Base-by-base conservation (phyloP, 2,329 filamentous ascomycete genomes). In the Rhynchosporium agropyri region DNA sequence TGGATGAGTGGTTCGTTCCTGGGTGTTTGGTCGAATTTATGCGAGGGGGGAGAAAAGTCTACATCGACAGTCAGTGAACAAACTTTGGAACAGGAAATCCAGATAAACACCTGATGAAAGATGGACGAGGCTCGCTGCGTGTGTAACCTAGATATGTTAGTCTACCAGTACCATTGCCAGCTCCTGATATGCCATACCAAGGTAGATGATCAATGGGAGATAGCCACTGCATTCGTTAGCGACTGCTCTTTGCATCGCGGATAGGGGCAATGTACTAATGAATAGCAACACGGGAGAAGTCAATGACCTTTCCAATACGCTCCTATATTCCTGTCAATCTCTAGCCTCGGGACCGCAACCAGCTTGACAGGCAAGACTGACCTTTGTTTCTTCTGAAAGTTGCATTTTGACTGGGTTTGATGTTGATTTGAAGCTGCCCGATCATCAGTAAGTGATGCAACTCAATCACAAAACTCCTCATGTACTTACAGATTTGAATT, bases 351-450 rank as follows among this genome's bases (percentile, higher is more conserved):
- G 15, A 9, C 28, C 33, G 33, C 33, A 36, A 36, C 33, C 13
- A 45, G 38, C 33, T 28, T 43, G 29, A 7, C 45, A 15, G 50
- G 51, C 50, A 51, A 38, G 42, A 54, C 76, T 69, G 76, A 96
- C 94, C 89, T 98, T 98, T 75, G 93, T 92, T 82, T 99, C 95
- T 80, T 99, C 95, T 58, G 95, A 98, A 70, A 98, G 88, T 70
- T 75, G 73, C 72, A 75, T 74, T 20, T 66, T 73, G 71, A 64
- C 54, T 42, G 46, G 46, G 48, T 58, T 66, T 38, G 63, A 15
- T 59, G 29, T 59, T 55, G 40, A 42, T 53, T 40, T 59, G 58
- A 63, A 65, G 58, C 66, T 69, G 46, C 15, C 38, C 31, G 26
- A 48, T 33, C 38, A 61, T 67, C 61, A 70, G 63, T 45, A 62